A percentile compares a stretch with the other conserved stretches of the same genome.
phyloP scores from a whole-genome alignment of 257 asterid species.

The Plectranthus barbatus region DNA sequence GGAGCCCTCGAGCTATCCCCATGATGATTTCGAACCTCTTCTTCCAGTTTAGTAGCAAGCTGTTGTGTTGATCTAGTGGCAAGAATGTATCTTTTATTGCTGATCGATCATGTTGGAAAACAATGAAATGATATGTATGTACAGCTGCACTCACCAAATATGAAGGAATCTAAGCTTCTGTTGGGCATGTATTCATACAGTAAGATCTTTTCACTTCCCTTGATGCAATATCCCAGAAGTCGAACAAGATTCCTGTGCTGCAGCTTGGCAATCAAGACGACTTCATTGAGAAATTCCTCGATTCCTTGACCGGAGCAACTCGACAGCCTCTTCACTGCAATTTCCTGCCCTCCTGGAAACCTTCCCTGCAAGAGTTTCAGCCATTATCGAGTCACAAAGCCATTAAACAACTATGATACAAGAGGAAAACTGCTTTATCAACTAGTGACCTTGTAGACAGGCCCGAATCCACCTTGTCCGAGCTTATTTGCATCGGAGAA shows the following conservation, averaged over 20 bases:
- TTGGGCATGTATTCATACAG: conserved; percentile 41
- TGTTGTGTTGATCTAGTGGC: conserved; percentile 9
- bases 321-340: conserved; percentile 44
- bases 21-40: conserved; percentile 23
- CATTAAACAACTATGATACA: too few species aligned
- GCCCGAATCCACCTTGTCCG: conserved; percentile 66
- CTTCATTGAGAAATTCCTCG: conserved; percentile 38
- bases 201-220: conserved; percentile 29
- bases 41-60: conserved; percentile 26
- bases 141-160: conserved; percentile 28
- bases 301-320: conserved; percentile 31
- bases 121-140: background rate
- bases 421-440: background rate
- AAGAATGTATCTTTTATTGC: background rate
- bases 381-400: background rate
- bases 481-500: conserved; percentile 46
- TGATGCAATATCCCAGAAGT: conserved; percentile 38
- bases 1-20: conserved; percentile 36
- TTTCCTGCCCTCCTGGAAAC: conserved; percentile 26
- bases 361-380: conserved; percentile 22
- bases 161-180: conserved; percentile 34
- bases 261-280: conserved; percentile 34
- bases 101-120: too few species aligned
- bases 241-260: conserved; percentile 43
- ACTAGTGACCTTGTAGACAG: conserved; percentile 42